Percentiles rank a stretch among this genome's conserved stretches.
Evolutionary conservation across 331 rosid genomes (phyloP).

Genomic region (Quercus tomentella): DNA sequence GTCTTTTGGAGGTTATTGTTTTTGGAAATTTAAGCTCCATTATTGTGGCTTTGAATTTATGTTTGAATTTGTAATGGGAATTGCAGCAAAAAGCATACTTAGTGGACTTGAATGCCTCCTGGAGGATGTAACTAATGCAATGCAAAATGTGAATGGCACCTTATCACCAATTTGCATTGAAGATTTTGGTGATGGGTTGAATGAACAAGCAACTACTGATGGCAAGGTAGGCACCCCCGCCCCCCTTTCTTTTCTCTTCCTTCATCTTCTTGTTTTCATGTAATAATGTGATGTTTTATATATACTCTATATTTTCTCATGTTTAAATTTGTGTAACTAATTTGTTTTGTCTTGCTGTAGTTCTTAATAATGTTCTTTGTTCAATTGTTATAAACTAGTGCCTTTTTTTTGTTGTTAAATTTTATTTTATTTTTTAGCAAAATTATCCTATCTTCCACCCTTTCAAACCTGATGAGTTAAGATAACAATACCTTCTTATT

Average conservation of each 20-base stretch:
- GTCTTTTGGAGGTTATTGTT: not conserved
- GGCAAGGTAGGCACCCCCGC: slow-evolving; percentile 28
- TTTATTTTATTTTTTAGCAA: too few relatives aligned
- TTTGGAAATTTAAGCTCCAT: too few relatives aligned
- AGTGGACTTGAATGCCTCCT: slow-evolving; percentile 45
- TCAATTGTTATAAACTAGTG: too few relatives aligned
- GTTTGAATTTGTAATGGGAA: not conserved
- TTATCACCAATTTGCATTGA: slow-evolving; percentile 16
- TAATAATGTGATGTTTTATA: not conserved
- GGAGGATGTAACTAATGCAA: slow-evolving; percentile 36
- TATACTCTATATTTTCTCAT: not conserved
- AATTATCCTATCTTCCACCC: not conserved
- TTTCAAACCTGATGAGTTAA: not conserved
- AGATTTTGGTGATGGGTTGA: slow-evolving; percentile 23
- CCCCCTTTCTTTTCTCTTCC: not conserved
- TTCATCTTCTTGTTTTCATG: not conserved
- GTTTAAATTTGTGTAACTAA: not conserved
- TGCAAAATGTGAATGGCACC: slow-evolving; percentile 27
- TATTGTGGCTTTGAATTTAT: slow-evolving; percentile 7
- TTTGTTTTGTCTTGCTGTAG: not conserved
- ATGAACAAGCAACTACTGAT: slow-evolving; percentile 21
- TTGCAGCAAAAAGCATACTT: slow-evolving; percentile 49
- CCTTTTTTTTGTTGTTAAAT: too few relatives aligned
- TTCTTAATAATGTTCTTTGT: too few relatives aligned
- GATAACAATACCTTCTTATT: not conserved